Base-by-base conservation (phyloP, 2,329 filamentous ascomycete species). In the Geosmithia flava region DNA sequence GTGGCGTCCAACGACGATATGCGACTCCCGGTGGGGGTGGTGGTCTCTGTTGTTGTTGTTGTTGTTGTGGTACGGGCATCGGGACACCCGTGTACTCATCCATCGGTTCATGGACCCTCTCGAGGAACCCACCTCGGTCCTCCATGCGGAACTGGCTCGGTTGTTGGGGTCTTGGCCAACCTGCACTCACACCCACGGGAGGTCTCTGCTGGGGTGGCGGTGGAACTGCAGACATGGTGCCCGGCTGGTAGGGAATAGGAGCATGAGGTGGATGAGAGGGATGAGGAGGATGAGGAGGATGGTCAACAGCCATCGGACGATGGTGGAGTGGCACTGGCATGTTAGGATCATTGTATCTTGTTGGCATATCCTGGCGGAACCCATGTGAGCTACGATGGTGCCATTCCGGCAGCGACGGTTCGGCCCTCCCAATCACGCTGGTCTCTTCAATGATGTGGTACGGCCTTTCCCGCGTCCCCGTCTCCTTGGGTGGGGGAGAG, bases 91-190 rank as follows among this genome's bases (percentile, higher is more conserved):
- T 27, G 23, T 20, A 41, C 16, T 33, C 19, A 13, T 16, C 43
- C 7, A n/a, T 19, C n/a, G 20, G 43, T 15, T 43, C 29, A 19
- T 41, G 42, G 29, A 66, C 56, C 49, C 60, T 62, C 51, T 64
- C 65, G 51, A 56, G 63, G 47, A 66, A 66, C 16, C 63, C 62
- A 48, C 63, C 64, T 29, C 63, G 59, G 53, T 68, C 63, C 51
- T 68, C 64, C 65, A 69, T 68, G 52, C 66, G 47, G 44, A 47
- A 47, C 2, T 45, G 45, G 10, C 45, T 44, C 7, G 41, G 19
- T 3, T 19, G 42, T 3, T 19, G 42, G 2, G 39, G 41, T 16
- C 45, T 46, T 19, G 48, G 45, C 17, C 46, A 29, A 13, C 41
- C 41, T 15, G 23, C 23, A 13, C 37, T 42, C 40, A 40, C 23